phyloP scores from a whole-genome alignment of 768 basidiomycete species.

The Chalciporus chontae region DNA sequence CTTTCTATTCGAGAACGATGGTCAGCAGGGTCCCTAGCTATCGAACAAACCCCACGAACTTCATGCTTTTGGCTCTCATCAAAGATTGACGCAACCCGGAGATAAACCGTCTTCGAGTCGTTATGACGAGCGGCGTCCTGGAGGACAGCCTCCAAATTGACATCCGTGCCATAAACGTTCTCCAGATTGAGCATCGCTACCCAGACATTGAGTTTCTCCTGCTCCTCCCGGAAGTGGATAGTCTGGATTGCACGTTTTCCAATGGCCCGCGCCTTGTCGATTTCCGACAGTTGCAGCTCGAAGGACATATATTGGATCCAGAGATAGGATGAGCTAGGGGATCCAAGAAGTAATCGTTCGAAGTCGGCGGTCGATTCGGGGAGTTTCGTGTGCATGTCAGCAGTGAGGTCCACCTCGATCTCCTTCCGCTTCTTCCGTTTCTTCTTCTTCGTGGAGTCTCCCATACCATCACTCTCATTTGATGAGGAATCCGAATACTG shows the following conservation, averaged over 20 bases:
- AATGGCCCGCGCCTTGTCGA: constrained; percentile 90
- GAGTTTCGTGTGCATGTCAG: constrained; percentile 77
- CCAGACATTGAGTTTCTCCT: constrained; percentile 96
- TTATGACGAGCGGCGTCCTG: constrained; percentile 88
- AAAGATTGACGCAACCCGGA: constrained; percentile 80
- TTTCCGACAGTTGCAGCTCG: constrained; percentile 93
- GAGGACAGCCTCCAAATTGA: constrained; percentile 76
- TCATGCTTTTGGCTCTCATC: constrained; percentile 80
- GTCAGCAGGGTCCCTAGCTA: neutral
- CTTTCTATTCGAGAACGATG: constrained; percentile 51
- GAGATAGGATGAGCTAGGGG: constrained; percentile 94
- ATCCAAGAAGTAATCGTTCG: constrained; percentile 86
- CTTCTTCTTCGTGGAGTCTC: constrained; percentile 41
- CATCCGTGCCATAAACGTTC: constrained; percentile 85
- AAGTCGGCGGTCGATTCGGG: constrained; percentile 95
- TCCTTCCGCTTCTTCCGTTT: constrained; percentile 66
- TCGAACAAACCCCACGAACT: constrained; percentile 38
- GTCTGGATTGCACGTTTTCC: constrained; percentile 79
- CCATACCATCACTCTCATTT: constrained; percentile 37
- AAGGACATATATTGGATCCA: constrained; percentile 99
- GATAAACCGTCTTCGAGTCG: constrained; percentile 88
- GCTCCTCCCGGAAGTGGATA: constrained; percentile 95
- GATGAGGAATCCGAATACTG: constrained; percentile 41
- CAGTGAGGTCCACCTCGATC: constrained; percentile 78
- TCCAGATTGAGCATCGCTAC: constrained; percentile 94